phyloP scores from a whole-genome alignment of 2,329 filamentous ascomycete genomes.

The Cladophialophora carrionii region DNA sequence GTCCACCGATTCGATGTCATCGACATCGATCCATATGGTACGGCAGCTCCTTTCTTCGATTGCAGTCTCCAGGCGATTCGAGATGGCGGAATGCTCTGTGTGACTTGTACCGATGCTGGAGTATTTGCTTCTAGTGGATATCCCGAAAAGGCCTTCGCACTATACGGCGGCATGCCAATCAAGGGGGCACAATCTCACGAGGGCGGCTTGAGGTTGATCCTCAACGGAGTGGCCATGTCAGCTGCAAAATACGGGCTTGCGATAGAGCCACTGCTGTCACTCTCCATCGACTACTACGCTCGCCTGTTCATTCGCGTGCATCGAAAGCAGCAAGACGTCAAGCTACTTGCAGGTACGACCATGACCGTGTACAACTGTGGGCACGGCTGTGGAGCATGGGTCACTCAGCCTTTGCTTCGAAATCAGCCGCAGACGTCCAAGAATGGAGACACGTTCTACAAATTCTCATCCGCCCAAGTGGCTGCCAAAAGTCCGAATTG shows the following conservation, averaged over 20 bases:
- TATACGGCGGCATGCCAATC: conserved; percentile 88
- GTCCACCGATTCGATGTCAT: conserved; percentile 81
- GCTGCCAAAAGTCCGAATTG: conserved; percentile 70
- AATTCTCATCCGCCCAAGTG: conserved; percentile 73
- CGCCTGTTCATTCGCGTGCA: conserved; percentile 83
- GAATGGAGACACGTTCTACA: conserved; percentile 72
- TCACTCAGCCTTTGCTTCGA: conserved; percentile 75
- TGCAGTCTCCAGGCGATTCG: conserved; percentile 83
- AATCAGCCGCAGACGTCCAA: conserved; percentile 70
- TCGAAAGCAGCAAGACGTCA: conserved; percentile 81
- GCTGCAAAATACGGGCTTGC: conserved; percentile 84
- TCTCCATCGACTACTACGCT: conserved; percentile 95
- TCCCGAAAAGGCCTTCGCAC: conserved; percentile 85
- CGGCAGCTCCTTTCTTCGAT: conserved; percentile 89
- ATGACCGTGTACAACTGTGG: conserved; percentile 95
- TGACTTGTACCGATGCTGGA: conserved; percentile 94
- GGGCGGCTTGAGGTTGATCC: conserved; percentile 80
- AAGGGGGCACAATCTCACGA: conserved; percentile 89
- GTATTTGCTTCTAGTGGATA: conserved; percentile 95
- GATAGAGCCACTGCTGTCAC: conserved; percentile 86
- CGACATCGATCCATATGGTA: conserved; percentile 94
- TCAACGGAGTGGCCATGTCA: conserved; percentile 77
- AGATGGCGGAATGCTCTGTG: conserved; percentile 87
- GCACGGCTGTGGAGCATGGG: conserved; percentile 86
- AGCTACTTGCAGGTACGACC: conserved; percentile 85